Evolutionary conservation across 2,329 filamentous ascomycete species (phyloP), one percentile per base, ranked within the genome.

Genomic region (Verticillium tricorpus): DNA sequence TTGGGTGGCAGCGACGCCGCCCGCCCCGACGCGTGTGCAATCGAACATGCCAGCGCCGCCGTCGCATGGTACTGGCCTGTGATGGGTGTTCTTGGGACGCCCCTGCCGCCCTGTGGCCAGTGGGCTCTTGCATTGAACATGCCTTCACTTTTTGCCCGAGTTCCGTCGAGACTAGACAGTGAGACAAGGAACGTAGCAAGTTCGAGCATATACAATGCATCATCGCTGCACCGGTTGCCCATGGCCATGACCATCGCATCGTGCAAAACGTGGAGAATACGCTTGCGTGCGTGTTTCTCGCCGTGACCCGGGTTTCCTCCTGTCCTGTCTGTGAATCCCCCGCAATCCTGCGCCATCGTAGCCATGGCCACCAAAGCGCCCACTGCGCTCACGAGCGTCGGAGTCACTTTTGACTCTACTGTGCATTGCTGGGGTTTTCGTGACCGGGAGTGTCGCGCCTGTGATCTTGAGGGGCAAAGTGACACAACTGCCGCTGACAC

Each of bases 11-110:
- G 70, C 32, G 73, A 70, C 19, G 76, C 73, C 25, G 74, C 73
- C 62, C 79, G 78, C 17, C 79, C 76, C 65, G 80, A 82, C 65
- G 74, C 80, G 35, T 80, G 77, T 2, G 82, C 78, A 12, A 84
- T 70, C 7, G 76, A 78, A 61, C 78, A 78, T 34, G 80, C 68
- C 40, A 85, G 73, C 1, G 71, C 67, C 5, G 77, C 68, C 0
- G 76, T 69, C 11, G 68, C 69, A 60, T 74, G 70, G 65, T 77
- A 74, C 17, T 72, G 66, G 67, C 39, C 57, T 14, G 28, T 14
- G n/a, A 17, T 61, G 52, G 3, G 35, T 56, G 17, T 19, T n/a
- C 11, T 22, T 39, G 32, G 19, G 28, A 52, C 3, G 9, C 50
- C 56, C 22, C 45, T 52, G 56, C 54, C 57, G 37, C n/a, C 61